These are phyloP conservation scores for Elymus sibiricus DNA, from an alignment of 176 grass and related monocot species.

Conservation along the genomic window DNA sequence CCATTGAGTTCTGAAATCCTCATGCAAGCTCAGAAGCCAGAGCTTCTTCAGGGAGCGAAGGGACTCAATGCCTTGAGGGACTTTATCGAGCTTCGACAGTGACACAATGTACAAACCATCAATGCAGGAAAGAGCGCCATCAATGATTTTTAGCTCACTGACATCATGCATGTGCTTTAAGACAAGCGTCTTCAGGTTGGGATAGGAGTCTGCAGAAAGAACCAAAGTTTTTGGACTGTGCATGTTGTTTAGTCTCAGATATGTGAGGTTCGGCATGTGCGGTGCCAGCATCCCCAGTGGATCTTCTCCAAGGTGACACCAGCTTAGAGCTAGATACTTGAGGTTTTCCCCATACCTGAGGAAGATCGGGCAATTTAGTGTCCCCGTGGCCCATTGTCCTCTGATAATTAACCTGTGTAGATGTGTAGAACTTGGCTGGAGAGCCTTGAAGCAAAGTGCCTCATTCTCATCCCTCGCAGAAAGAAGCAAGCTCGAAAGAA, in stretches of 20 bases:
- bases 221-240: neutral
- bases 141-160: neutral
- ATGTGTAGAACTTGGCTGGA: neutral
- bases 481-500: constrained; percentile 34
- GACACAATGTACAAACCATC: neutral
- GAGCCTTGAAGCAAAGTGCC: neutral
- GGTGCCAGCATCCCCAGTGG: neutral
- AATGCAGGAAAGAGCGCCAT: neutral
- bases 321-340: constrained; percentile 22
- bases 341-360: neutral
- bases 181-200: neutral
- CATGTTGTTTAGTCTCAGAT: neutral
- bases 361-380: constrained; percentile 11
- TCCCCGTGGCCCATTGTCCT: neutral
- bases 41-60: neutral
- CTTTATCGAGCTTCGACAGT: neutral
- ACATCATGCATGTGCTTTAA: neutral
- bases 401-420: neutral
- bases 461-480: constrained; percentile 14
- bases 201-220: neutral
- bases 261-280: neutral
- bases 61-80: neutral
- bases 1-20: neutral
- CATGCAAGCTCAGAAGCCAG: neutral
- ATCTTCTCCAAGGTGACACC: neutral